Conservation (phyloP, 2,329 filamentous ascomycete genomes). For the Exophiala bonariae region DNA sequence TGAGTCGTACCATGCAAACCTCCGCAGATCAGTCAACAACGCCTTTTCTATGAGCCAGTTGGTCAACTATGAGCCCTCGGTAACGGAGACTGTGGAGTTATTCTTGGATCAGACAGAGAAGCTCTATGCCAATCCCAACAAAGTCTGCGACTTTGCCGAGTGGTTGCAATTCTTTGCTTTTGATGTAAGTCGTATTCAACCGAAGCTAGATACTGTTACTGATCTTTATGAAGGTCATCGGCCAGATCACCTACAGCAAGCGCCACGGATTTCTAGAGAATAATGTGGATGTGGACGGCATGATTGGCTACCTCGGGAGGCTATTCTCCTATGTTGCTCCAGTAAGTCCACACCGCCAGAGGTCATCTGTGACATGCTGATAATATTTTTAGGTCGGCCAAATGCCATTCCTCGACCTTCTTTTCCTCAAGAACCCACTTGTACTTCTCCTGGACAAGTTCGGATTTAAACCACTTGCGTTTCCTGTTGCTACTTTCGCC, state of each 20-base stretch:
- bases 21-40: conserved; percentile 72
- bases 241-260: conserved; percentile 39
- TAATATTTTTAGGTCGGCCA: conserved; percentile 28
- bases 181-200: conserved; percentile 25
- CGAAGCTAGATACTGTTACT: neutral
- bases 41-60: conserved; percentile 53
- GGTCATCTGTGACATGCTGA: no score
- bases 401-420: conserved; percentile 28
- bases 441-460: conserved; percentile 64
- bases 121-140: conserved; percentile 45
- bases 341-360: conserved; percentile 55
- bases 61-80: conserved; percentile 62
- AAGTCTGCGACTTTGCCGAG: conserved; percentile 36
- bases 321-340: conserved; percentile 68
- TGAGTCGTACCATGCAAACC: conserved; percentile 70
- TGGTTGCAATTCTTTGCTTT: conserved; percentile 44
- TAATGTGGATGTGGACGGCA: conserved; percentile 36
- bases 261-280: conserved; percentile 36
- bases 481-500: conserved; percentile 73
- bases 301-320: conserved; percentile 37
- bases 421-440: conserved; percentile 28
- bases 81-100: conserved; percentile 70
- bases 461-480: conserved; percentile 67
- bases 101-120: conserved; percentile 66
- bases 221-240: conserved; percentile 26